These are phyloP conservation scores for Chytriomyces sp. DNA, from an alignment of 192 early-diverging fungal genomes.

Conservation along the genomic window DNA sequence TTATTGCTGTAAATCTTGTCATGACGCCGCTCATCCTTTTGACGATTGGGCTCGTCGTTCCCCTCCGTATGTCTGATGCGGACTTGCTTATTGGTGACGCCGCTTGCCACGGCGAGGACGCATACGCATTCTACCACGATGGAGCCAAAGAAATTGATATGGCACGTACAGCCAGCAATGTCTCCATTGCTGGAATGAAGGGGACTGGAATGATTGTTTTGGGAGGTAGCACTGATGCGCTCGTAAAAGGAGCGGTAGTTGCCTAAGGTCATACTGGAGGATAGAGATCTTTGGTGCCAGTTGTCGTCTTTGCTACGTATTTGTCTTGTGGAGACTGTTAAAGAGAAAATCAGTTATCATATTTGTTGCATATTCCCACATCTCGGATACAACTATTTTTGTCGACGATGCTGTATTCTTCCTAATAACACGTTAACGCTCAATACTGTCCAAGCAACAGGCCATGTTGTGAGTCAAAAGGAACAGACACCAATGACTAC, in stretches of 20 bases:
- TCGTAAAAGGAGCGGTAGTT: neutral
- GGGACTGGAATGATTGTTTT: neutral
- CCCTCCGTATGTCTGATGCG: slow-evolving; percentile 55
- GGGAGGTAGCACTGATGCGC: neutral
- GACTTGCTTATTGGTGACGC: slow-evolving; percentile 6
- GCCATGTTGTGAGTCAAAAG: too few relatives aligned
- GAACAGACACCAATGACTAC: neutral
- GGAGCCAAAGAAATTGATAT: slow-evolving; percentile 1
- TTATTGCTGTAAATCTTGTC: slow-evolving; percentile 29
- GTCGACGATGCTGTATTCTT: too few relatives aligned
- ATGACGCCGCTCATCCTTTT: slow-evolving; percentile 58
- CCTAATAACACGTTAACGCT: too few relatives aligned
- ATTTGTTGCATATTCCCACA: neutral
- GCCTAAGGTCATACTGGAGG: too few relatives aligned
- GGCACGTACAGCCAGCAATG: neutral
- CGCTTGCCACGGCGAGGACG: slow-evolving; percentile 4
- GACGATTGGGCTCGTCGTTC: slow-evolving; percentile 57
- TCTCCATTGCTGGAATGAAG: neutral
- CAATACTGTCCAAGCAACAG: too few relatives aligned
- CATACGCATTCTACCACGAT: slow-evolving; percentile 6
- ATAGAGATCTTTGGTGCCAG: neutral
- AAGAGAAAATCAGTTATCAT: neutral
- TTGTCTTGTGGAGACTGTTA: neutral
- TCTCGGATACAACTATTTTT: too few relatives aligned
- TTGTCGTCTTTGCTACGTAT: neutral